Evolutionary conservation across 352 stramenopile species (phyloP).

Genomic region (Pythium dissotocum): DNA sequence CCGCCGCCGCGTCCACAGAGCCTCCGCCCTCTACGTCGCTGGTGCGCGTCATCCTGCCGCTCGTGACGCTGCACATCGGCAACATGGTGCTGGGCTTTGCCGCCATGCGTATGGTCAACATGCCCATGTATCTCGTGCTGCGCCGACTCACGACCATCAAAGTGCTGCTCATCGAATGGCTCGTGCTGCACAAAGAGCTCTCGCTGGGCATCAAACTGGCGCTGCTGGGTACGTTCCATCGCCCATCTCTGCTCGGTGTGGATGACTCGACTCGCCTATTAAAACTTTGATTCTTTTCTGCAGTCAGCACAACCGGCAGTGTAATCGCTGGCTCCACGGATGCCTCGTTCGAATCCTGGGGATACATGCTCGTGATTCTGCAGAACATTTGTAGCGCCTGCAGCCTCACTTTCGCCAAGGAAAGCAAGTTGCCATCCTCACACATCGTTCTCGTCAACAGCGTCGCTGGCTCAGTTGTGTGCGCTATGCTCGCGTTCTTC

Average conservation of each 20-base stretch:
- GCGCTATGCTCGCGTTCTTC: slow-evolving; percentile 36
- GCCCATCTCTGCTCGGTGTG: background rate
- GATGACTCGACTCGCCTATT: background rate
- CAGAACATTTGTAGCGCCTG: slow-evolving; percentile 72
- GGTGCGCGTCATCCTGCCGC: slow-evolving; percentile 45
- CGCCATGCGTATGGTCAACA: slow-evolving; percentile 66
- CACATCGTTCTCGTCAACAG: slow-evolving; percentile 66
- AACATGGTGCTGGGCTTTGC: slow-evolving; percentile 74
- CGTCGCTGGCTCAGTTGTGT: slow-evolving; percentile 45
- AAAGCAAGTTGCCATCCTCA: slow-evolving; percentile 48
- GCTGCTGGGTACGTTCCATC: slow-evolving; percentile 43
- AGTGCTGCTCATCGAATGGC: slow-evolving; percentile 76
- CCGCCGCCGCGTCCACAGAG: background rate
- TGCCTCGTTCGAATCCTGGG: slow-evolving; percentile 37
- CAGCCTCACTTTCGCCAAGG: slow-evolving; percentile 67
- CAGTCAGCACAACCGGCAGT: slow-evolving; percentile 63
- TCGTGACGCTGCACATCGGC: slow-evolving; percentile 51
- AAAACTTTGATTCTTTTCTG: background rate
- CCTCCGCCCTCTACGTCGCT: background rate
- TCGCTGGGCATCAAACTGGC: slow-evolving; percentile 52
- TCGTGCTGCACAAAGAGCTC: slow-evolving; percentile 67
- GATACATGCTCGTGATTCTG: slow-evolving; percentile 61
- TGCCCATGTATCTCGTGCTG: slow-evolving; percentile 75
- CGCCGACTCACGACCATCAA: slow-evolving; percentile 72
- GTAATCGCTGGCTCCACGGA: slow-evolving; percentile 61